Percentiles rank a stretch among this genome's conserved stretches.
These are phyloP conservation scores for Persicaria maculosa DNA, from an alignment of 148 eudicot genomes.

Conservation along the genomic window DNA sequence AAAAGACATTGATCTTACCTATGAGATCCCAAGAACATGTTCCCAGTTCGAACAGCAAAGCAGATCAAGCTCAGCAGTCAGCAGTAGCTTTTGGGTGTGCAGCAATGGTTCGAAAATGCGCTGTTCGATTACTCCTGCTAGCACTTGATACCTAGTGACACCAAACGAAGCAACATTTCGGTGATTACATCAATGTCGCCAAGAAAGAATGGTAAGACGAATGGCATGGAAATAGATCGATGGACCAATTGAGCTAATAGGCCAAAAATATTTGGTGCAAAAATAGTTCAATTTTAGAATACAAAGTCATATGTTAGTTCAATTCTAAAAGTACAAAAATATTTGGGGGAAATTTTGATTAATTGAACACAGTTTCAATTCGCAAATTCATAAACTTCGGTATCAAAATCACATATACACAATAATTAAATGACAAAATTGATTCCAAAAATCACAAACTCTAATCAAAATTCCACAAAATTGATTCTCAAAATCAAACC, in stretches of 20 bases:
- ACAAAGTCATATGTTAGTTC: too few species aligned
- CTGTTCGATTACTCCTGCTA: slow-evolving; percentile 84
- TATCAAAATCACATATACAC: too few species aligned
- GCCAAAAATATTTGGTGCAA: too few species aligned
- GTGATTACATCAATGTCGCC: not conserved
- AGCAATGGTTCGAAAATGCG: slow-evolving; percentile 70
- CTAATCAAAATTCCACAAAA: too few species aligned
- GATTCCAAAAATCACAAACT: too few species aligned
- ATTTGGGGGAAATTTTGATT: too few species aligned
- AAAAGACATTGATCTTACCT: slow-evolving; percentile 34
- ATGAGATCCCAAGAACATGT: slow-evolving; percentile 79
- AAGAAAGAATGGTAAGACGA: not conserved
- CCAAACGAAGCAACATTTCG: not conserved
- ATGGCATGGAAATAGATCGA: not conserved
- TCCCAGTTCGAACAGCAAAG: slow-evolving; percentile 84
- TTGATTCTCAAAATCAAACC: too few species aligned
- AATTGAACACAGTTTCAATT: too few species aligned
- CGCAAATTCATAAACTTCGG: too few species aligned
- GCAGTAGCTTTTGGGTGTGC: slow-evolving; percentile 61
- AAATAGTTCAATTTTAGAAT: too few species aligned
- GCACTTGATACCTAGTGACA: slow-evolving; percentile 50
- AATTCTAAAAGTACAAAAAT: too few species aligned
- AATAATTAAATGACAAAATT: too few species aligned
- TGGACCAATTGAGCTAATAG: not conserved
- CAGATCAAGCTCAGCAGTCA: slow-evolving; percentile 47